Percentiles rank a stretch among this genome's conserved stretches.
These are phyloP conservation scores for Colletotrichum neosansevieriae DNA, from an alignment of 2,329 filamentous ascomycete genomes.

Conservation along the genomic window DNA sequence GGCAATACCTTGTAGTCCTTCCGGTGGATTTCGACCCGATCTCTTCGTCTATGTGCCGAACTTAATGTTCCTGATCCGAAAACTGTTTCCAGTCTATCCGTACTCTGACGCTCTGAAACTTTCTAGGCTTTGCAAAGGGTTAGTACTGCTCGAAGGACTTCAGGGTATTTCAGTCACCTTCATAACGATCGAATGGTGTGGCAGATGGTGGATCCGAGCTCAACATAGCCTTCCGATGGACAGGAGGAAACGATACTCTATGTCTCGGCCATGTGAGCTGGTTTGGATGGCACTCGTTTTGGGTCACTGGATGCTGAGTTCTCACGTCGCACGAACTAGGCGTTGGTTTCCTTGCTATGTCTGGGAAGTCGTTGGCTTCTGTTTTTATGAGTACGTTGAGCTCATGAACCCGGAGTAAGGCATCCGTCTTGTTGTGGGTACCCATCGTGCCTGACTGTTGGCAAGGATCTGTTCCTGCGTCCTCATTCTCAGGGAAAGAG, in stretches of 20 bases:
- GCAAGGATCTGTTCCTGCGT: no score
- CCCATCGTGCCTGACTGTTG: no score
- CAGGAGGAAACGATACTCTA: background rate
- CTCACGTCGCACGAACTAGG: no score
- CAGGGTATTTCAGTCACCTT: background rate
- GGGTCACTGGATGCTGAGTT: no score
- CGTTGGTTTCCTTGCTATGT: no score
- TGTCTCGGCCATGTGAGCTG: background rate
- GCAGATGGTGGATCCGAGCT: background rate
- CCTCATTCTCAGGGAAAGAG: no score
- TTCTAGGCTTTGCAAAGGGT: background rate
- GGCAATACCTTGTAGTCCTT: slow-evolving; percentile 3
- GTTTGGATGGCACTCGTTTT: no score
- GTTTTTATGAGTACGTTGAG: no score
- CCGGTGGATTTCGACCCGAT: background rate
- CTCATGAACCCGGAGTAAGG: no score
- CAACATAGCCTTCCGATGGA: background rate
- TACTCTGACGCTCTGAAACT: background rate
- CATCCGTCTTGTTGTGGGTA: no score
- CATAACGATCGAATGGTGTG: background rate
- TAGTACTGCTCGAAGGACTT: background rate
- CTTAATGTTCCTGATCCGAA: background rate
- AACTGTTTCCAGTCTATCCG: background rate
- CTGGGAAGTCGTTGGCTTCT: no score
- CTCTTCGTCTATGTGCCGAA: background rate